phyloP scores from a whole-genome alignment of 1,284 basidiomycete genomes.

The Kalmanozyma brasiliensis region DNA sequence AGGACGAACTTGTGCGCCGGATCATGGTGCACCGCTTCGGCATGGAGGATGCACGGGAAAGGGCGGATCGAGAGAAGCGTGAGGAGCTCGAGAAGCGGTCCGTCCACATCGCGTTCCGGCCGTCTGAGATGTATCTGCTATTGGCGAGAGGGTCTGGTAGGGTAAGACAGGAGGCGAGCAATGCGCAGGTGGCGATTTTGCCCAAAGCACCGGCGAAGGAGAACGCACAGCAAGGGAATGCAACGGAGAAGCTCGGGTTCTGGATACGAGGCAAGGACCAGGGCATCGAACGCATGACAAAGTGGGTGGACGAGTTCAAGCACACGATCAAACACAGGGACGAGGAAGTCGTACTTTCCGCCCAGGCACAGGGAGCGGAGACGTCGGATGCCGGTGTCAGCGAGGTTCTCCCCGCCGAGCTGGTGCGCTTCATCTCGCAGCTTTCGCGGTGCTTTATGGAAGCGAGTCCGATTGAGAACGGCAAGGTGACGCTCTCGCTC shows the following conservation, averaged over 20 bases:
- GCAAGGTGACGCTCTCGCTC: conserved; percentile 24
- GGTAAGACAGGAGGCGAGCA: conserved; percentile 32
- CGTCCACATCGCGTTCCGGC: conserved; percentile 23
- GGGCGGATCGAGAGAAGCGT: conserved; percentile 21
- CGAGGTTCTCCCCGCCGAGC: conserved; percentile 20
- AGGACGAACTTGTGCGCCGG: conserved; percentile 33
- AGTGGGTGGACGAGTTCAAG: conserved; percentile 40
- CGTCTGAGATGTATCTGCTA: conserved; percentile 42
- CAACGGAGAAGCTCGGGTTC: conserved; percentile 24
- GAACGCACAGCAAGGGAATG: neutral
- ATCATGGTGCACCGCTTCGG: conserved; percentile 47
- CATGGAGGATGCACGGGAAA: conserved; percentile 36
- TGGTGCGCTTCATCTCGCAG: conserved; percentile 36
- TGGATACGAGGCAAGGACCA: conserved; percentile 39
- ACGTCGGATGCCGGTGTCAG: neutral
- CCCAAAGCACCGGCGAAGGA: conserved; percentile 14
- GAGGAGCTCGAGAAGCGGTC: conserved; percentile 32
- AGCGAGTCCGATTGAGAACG: conserved; percentile 16
- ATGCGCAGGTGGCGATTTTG: conserved; percentile 31
- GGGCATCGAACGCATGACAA: conserved; percentile 31
- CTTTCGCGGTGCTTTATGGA: conserved; percentile 44
- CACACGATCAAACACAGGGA: conserved; percentile 19
- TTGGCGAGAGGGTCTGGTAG: conserved; percentile 22
- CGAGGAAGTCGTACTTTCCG: conserved; percentile 27
- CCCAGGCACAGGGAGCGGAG: conserved; percentile 1